These are phyloP conservation scores for Ceratocystis eucalypticola DNA, from an alignment of 2,329 filamentous ascomycete genomes.

Conservation along the genomic window DNA sequence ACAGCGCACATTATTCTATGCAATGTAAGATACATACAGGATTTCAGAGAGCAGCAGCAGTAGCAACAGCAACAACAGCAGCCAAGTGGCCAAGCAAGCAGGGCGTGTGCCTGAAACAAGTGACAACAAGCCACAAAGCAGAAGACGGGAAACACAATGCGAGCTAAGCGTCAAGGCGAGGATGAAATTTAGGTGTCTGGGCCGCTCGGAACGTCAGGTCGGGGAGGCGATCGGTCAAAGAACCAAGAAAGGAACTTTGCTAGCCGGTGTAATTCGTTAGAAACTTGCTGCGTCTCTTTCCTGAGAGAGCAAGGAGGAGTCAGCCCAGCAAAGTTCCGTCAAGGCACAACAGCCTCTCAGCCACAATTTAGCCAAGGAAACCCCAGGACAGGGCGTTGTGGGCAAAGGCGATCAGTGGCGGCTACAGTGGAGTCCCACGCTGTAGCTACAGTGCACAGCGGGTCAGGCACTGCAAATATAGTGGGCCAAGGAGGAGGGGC, in stretches of 20 bases:
- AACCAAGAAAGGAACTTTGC: too few relatives aligned
- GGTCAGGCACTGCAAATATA: background rate
- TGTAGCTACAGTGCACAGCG: background rate
- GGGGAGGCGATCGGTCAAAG: too few relatives aligned
- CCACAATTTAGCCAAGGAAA: background rate
- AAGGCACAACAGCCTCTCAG: background rate
- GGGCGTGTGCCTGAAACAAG: background rate
- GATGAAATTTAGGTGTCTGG: background rate
- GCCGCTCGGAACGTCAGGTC: background rate
- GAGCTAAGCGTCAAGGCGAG: background rate
- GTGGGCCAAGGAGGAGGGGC: background rate
- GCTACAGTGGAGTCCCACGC: background rate
- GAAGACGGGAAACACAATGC: background rate
- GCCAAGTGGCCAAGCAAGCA: background rate
- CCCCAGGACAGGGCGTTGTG: background rate
- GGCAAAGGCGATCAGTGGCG: background rate
- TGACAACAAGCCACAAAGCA: background rate
- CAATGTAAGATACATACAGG: too few relatives aligned
- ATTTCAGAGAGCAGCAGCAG: too few relatives aligned
- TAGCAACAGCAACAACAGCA: too few relatives aligned
- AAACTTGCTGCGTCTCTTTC: too few relatives aligned
- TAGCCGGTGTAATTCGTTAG: too few relatives aligned
- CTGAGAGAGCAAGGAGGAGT: too few relatives aligned
- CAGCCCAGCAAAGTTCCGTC: too few relatives aligned
- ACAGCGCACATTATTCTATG: too few relatives aligned